Evolutionary conservation across 1,284 basidiomycete genomes (phyloP), one percentile per base, ranked within the genome.

Genomic region (Ganoderma meredithae): DNA sequence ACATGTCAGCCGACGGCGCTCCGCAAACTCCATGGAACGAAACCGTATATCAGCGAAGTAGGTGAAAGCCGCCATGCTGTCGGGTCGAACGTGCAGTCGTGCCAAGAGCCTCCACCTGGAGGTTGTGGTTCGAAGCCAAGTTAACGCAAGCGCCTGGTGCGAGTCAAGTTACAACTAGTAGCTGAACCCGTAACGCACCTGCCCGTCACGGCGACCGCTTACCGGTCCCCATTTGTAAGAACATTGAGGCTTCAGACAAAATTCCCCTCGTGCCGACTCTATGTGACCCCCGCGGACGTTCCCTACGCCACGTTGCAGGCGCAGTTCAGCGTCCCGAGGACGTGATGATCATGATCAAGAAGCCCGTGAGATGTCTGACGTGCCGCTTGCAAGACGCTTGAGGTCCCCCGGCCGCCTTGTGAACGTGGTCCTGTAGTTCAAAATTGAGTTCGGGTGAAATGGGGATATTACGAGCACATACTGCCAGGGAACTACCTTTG

Each of bases 121-220:
- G 19, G n/a, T 58, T n/a, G 55, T 58, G 55, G 55, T 58, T 58
- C 36, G 36, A 39, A 58, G 36, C 55, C 55, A 58, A 58, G 55
- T 58, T 58, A 19, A 22, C 55, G 19, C 55, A 39, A 39, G 55
- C 55, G 55, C 55, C 39, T 36, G 36, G 3, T 33, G 31, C 19
- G 53, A 9, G 53, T 33, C 3, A n/a, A 12, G 33, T 39, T 19
- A 39, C 55, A 10, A 22, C 33, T 0, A 7, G 19, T n/a, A n/a
- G n/a, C 55, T 1, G 55, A 58, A 55, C 31, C 27, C 12, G 36
- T 39, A 58, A 58, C 33, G n/a, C 8, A 33, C 19, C n/a, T 39
- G 10, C 31, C 55, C 12, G 27, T 55, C 27, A 31, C 52, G 27
- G 19, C 52, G 2, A 22, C 52, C 17, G 33, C 55, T 3, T 33